These are phyloP conservation scores for Suillus ampliporus DNA, from an alignment of 768 basidiomycete species.

Conservation along the genomic window DNA sequence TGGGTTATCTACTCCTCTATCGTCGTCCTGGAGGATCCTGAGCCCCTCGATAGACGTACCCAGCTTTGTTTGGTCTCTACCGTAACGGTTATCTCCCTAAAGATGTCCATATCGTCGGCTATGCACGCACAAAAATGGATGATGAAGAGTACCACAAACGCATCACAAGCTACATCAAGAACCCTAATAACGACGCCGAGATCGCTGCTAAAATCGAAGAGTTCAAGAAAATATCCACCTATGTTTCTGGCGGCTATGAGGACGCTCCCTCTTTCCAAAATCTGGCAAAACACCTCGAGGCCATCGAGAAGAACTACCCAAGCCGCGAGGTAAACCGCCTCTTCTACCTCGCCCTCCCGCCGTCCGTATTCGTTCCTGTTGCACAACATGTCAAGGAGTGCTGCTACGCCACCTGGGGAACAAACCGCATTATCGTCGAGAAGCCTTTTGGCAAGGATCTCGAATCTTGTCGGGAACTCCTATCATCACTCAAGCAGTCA, in stretches of 20 bases:
- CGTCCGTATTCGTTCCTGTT: conserved; percentile 94
- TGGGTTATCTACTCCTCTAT: conserved; percentile 26
- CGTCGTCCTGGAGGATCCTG: conserved; percentile 51
- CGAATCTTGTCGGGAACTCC: conserved; percentile 79
- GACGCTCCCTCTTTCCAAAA: conserved; percentile 77
- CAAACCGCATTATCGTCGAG: conserved; percentile 95
- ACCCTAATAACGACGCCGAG: conserved; percentile 63
- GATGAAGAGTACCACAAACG: conserved; percentile 84
- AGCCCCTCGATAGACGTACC: conserved; percentile 73
- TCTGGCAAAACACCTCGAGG: conserved; percentile 76
- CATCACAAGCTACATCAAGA: conserved; percentile 85
- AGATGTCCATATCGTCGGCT: conserved; percentile 90
- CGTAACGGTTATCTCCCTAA: conserved; percentile 79
- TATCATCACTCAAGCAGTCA: conserved; percentile 77
- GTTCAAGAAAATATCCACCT: conserved; percentile 83
- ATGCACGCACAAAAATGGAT: conserved; percentile 96
- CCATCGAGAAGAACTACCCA: conserved; percentile 75
- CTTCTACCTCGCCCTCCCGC: conserved; percentile 97
- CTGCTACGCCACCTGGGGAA: conserved; percentile 73
- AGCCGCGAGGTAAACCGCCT: conserved; percentile 76
- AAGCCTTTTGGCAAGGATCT: conserved; percentile 98
- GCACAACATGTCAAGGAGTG: conserved; percentile 81
- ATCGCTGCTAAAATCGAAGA: conserved; percentile 69
- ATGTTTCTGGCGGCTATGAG: conserved; percentile 90
- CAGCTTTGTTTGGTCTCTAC: conserved; percentile 92